Evolutionary conservation across 192 early-diverging fungal species (phyloP).

Genomic region (Backusella mclennaniae): DNA sequence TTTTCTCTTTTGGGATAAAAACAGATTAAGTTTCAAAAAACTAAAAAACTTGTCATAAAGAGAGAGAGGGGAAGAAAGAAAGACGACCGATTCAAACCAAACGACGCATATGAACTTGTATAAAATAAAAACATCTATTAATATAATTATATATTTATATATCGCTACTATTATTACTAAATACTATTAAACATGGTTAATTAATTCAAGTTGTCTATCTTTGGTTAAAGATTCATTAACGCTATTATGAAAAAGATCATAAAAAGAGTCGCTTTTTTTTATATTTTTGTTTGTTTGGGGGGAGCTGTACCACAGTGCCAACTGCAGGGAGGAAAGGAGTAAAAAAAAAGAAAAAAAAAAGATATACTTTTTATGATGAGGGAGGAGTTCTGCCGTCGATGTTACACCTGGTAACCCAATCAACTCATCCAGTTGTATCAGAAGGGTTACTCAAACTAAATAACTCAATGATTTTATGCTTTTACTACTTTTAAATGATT

Average conservation of each 20-base stretch:
- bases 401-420: background rate
- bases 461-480: background rate
- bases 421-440: slow-evolving; percentile 5
- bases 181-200: background rate
- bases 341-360: background rate
- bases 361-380: background rate
- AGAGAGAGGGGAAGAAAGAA: background rate
- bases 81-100: background rate
- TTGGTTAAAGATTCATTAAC: background rate
- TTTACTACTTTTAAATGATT: background rate
- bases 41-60: background rate
- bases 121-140: background rate
- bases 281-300: background rate
- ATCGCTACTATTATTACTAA: background rate
- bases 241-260: background rate
- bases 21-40: background rate
- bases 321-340: background rate
- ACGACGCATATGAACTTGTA: background rate
- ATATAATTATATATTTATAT: background rate
- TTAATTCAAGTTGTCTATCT: background rate
- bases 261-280: background rate
- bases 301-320: background rate
- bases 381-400: background rate
- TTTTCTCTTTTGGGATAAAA: background rate
- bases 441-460: slow-evolving; percentile 21